These are phyloP conservation scores for Chrysosporium keratinophilum DNA, from an alignment of 2,329 filamentous ascomycete genomes.

Conservation along the genomic window DNA sequence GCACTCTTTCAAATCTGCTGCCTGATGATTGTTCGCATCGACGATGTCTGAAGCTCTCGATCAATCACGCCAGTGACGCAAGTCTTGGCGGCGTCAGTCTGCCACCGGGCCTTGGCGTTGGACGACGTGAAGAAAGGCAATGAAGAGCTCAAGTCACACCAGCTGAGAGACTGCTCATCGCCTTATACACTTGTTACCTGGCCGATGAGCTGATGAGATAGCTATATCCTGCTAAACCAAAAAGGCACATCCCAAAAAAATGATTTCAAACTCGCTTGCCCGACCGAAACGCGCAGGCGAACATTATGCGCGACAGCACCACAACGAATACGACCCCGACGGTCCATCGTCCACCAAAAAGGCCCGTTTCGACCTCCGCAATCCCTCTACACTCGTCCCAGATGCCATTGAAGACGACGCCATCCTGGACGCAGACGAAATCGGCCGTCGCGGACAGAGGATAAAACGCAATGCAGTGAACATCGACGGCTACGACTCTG, in stretches of 20 bases:
- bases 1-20: not conserved
- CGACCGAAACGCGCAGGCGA: conserved; percentile 77
- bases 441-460: conserved; percentile 59
- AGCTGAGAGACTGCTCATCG: not conserved
- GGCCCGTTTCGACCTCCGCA: conserved; percentile 85
- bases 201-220: not conserved
- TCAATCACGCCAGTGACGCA: conserved; percentile 27
- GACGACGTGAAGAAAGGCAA: too few species aligned
- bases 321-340: conserved; percentile 28
- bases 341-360: conserved; percentile 54
- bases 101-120: not conserved
- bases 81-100: conserved; percentile 17
- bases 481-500: conserved; percentile 91
- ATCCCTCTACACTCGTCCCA: conserved; percentile 81
- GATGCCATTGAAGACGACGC: conserved; percentile 61
- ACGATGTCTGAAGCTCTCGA: not conserved
- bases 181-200: not conserved
- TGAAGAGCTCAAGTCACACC: too few species aligned
- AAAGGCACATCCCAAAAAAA: conserved; percentile 33
- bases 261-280: conserved; percentile 49
- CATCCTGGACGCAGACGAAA: conserved; percentile 82
- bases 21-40: not conserved
- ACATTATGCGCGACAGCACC: conserved; percentile 60
- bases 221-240: not conserved
- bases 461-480: conserved; percentile 92